These are phyloP conservation scores for Prunus mira DNA, from an alignment of 306 rosid species.

Conservation along the genomic window DNA sequence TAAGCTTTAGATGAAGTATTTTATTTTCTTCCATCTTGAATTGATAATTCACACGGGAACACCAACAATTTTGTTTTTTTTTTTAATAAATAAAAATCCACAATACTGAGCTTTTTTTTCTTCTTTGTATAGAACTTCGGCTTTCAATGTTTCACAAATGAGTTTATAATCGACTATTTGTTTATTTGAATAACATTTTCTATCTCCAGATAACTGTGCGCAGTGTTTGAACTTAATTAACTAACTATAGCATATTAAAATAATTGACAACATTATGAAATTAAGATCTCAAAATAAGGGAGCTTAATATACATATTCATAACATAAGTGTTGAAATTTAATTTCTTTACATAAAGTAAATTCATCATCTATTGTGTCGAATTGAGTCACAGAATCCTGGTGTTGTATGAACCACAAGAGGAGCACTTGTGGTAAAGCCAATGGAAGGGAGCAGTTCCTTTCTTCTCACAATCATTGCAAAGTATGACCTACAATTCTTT, in stretches of 20 bases:
- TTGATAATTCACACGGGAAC: constrained; percentile 12
- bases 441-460: constrained; percentile 74
- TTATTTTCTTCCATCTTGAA: background rate
- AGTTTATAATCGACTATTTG: background rate
- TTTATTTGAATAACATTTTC: background rate
- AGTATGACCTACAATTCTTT: constrained; percentile 64
- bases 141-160: background rate
- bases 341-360: constrained; percentile 23
- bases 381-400: constrained; percentile 59
- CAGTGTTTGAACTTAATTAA: background rate
- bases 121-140: background rate
- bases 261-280: background rate
- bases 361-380: constrained; percentile 21
- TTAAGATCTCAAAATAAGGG: background rate
- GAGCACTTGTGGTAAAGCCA: constrained; percentile 88
- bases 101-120: background rate
- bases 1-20: background rate
- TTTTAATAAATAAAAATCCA: background rate
- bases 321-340: constrained; percentile 9
- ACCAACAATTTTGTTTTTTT: constrained; percentile 5
- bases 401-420: constrained; percentile 78
- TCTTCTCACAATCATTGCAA: constrained; percentile 92
- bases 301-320: background rate
- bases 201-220: background rate
- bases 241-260: background rate